phyloP scores from a whole-genome alignment of 2,329 filamentous ascomycete genomes.

The Neofusicoccum ribis region DNA sequence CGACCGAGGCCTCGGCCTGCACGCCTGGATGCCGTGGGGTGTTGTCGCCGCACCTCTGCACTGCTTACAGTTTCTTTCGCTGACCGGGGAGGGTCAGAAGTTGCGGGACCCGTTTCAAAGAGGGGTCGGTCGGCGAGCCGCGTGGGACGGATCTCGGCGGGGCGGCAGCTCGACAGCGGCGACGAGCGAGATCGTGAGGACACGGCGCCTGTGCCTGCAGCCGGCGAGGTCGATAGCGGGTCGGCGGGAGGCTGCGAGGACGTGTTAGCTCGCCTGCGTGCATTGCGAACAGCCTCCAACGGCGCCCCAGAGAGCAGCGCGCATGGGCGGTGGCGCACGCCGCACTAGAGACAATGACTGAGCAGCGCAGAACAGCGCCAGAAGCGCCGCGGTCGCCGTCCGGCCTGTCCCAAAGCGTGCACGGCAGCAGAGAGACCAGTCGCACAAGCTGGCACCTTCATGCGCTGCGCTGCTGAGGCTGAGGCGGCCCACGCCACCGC shows the following conservation, averaged over 20 bases:
- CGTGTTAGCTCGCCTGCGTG: conserved; percentile 12
- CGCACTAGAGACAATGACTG: conserved; percentile 24
- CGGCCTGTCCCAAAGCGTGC: conserved; percentile 25
- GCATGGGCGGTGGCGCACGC: conserved; percentile 35
- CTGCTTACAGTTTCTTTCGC: conserved; percentile 7
- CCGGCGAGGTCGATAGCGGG: conserved; percentile 1
- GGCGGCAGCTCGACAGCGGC: background rate
- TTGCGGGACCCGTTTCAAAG: background rate
- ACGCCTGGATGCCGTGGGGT: conserved; percentile 14
- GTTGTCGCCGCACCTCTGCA: conserved; percentile 17
- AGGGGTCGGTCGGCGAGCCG: conserved; percentile 1
- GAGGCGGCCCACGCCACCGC: background rate
- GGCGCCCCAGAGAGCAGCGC: background rate
- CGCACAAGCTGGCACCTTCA: conserved; percentile 17
- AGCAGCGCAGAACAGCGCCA: conserved; percentile 8
- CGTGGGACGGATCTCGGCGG: conserved; percentile 5
- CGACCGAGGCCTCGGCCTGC: conserved; percentile 1
- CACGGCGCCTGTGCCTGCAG: conserved; percentile 2
- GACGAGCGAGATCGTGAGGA: background rate
- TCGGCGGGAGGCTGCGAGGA: background rate
- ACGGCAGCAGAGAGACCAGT: conserved; percentile 8
- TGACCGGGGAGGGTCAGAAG: conserved; percentile 3
- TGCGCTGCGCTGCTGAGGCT: conserved; percentile 18
- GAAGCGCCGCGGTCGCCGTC: conserved; percentile 20
- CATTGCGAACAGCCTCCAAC: conserved; percentile 12